These are phyloP conservation scores for Russula dissimulans DNA, from an alignment of 768 basidiomycete genomes.

Conservation along the genomic window DNA sequence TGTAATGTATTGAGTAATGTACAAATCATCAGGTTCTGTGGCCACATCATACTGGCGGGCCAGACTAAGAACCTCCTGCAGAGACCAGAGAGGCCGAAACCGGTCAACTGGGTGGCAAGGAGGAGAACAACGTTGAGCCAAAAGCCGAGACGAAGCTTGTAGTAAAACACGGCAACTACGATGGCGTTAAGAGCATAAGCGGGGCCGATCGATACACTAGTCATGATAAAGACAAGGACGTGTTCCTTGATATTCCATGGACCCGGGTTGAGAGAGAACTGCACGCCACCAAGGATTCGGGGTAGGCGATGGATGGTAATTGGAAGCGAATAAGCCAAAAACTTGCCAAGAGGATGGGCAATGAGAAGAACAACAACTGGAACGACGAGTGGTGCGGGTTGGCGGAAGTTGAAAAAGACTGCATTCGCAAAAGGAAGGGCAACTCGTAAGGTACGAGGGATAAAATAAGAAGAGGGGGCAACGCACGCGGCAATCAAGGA, in stretches of 20 bases:
- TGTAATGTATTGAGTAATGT: slow-evolving; percentile 96
- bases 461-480: not conserved
- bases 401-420: slow-evolving; percentile 94
- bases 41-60: slow-evolving; percentile 99
- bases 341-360: slow-evolving; percentile 86
- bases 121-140: slow-evolving; percentile 79
- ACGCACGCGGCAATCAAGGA: slow-evolving; percentile 56
- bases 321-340: slow-evolving; percentile 73
- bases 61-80: slow-evolving; percentile 87
- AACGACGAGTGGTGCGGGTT: slow-evolving; percentile 74
- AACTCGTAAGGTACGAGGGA: not conserved
- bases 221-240: slow-evolving; percentile 88
- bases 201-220: slow-evolving; percentile 65
- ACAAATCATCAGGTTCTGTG: slow-evolving; percentile 86
- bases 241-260: slow-evolving; percentile 99
- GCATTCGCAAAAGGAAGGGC: not conserved
- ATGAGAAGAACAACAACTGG: slow-evolving; percentile 80
- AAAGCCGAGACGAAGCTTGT: slow-evolving; percentile 53
- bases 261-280: slow-evolving; percentile 83
- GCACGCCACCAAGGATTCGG: slow-evolving; percentile 40
- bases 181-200: slow-evolving; percentile 85
- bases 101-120: slow-evolving; percentile 87
- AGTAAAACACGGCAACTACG: slow-evolving; percentile 73
- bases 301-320: slow-evolving; percentile 66
- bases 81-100: slow-evolving; percentile 87